Evolutionary conservation across 345 rosid genomes (phyloP).

Genomic region (Heritiera littoralis): DNA sequence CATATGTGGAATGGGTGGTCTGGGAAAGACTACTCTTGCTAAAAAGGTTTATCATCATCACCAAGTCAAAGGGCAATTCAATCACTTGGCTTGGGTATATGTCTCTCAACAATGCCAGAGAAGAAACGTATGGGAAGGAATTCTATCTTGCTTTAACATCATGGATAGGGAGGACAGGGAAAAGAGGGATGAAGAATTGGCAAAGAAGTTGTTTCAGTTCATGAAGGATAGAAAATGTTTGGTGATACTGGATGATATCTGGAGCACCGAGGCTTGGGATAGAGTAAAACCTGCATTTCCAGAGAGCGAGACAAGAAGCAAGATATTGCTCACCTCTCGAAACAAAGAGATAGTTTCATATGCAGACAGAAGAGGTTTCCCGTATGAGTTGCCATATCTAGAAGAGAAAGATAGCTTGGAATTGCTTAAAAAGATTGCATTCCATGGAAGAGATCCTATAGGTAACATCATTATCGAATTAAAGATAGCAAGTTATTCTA

Average conservation of each 20-base stretch:
- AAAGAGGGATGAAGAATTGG: slow-evolving; percentile 34
- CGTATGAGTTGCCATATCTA: slow-evolving; percentile 18
- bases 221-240: slow-evolving; percentile 31
- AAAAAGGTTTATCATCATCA: slow-evolving; percentile 29
- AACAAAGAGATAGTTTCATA: slow-evolving; percentile 31
- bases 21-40: slow-evolving; percentile 49
- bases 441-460: neutral
- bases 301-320: slow-evolving; percentile 19
- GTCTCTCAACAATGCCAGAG: slow-evolving; percentile 39
- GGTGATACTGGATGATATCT: slow-evolving; percentile 48
- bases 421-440: slow-evolving; percentile 26
- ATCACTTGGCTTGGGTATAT: slow-evolving; percentile 40
- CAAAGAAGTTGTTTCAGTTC: slow-evolving; percentile 15
- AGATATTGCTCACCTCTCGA: slow-evolving; percentile 47
- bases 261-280: slow-evolving; percentile 39
- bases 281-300: no score
- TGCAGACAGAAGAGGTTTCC: slow-evolving; percentile 23
- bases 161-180: no score
- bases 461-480: neutral
- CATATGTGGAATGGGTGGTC: slow-evolving; percentile 49
- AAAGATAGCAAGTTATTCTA: no score
- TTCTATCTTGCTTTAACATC: slow-evolving; percentile 16
- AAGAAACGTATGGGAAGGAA: slow-evolving; percentile 35
- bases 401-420: slow-evolving; percentile 44
- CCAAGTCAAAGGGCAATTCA: slow-evolving; percentile 23